Conservation (phyloP, 1,284 basidiomycete species). For the Schizophyllum commune region DNA sequence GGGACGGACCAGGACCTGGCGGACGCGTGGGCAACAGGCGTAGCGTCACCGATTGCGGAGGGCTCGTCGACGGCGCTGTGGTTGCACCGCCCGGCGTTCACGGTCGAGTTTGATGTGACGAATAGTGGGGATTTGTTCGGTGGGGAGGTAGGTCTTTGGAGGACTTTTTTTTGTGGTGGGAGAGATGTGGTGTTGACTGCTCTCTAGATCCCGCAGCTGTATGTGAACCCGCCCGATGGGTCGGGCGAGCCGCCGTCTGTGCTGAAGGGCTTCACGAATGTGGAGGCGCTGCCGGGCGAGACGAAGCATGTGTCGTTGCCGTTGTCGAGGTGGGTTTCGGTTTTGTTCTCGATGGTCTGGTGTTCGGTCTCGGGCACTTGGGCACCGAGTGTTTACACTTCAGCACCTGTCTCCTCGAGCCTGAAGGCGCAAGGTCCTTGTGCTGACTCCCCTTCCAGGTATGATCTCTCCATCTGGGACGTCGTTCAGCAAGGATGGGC, state of each 20-base stretch:
- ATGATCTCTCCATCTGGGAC: constrained; percentile 60
- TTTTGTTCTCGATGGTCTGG: no score
- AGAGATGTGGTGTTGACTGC: constrained; percentile 3
- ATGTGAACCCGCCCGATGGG: constrained; percentile 49
- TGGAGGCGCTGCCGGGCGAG: constrained; percentile 41
- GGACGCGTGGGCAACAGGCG: constrained; percentile 46
- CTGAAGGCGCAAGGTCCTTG: constrained; percentile 2
- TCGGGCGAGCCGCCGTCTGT: constrained; percentile 54
- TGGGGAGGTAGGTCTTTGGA: constrained; percentile 42
- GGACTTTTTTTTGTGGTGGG: background rate
- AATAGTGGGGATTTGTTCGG: constrained; percentile 53
- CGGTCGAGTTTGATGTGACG: constrained; percentile 48
- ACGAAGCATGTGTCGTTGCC: constrained; percentile 39
- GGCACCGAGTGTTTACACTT: no score
- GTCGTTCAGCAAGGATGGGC: constrained; percentile 40
- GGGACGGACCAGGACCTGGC: constrained; percentile 31
- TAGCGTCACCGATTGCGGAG: constrained; percentile 35
- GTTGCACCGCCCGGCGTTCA: constrained; percentile 56
- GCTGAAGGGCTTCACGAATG: constrained; percentile 60
- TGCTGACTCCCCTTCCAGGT: constrained; percentile 17
- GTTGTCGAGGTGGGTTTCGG: constrained; percentile 43
- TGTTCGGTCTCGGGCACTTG: no score
- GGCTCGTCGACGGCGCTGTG: constrained; percentile 52
- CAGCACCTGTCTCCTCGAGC: no score
- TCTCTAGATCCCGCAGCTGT: constrained; percentile 54